phyloP scores from a whole-genome alignment of 768 basidiomycete species.

The Daedaleopsis sinensis region DNA sequence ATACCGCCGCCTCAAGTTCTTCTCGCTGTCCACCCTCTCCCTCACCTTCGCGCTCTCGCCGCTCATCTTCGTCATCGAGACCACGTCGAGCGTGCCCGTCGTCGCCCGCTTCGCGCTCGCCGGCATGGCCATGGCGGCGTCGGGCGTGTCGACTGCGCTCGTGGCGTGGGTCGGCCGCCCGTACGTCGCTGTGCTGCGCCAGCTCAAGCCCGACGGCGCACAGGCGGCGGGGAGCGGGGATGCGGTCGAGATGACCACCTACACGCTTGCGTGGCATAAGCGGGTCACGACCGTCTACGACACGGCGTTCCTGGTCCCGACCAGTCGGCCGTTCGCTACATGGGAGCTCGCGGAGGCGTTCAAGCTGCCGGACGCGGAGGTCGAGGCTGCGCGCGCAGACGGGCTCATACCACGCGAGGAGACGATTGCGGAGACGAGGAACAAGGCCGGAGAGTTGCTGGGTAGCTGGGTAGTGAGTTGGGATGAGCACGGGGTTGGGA shows the following conservation, averaged over 20 bases:
- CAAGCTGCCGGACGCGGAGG: constrained; percentile 44
- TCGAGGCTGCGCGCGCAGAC: constrained; percentile 43
- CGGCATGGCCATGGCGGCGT: constrained; percentile 70
- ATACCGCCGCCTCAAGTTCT: constrained; percentile 78
- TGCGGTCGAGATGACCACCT: constrained; percentile 69
- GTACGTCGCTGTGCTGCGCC: constrained; percentile 69
- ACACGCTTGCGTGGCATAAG: constrained; percentile 58
- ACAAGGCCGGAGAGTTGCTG: constrained; percentile 57
- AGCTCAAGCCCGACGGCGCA: constrained; percentile 43
- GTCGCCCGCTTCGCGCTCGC: constrained; percentile 71
- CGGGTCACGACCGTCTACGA: constrained; percentile 78
- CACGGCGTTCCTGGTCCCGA: constrained; percentile 67
- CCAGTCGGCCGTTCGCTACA: constrained; percentile 71
- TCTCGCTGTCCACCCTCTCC: constrained; percentile 78
- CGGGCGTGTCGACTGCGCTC: constrained; percentile 72
- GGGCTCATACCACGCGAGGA: constrained; percentile 50
- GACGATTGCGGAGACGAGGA: constrained; percentile 77
- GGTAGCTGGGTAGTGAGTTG: constrained; percentile 83
- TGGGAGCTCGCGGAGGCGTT: constrained; percentile 74
- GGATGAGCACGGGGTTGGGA: constrained; percentile 65
- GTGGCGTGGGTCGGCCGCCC: constrained; percentile 74
- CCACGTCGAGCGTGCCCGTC: constrained; percentile 63
- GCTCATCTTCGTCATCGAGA: constrained; percentile 79
- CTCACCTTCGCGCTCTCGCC: constrained; percentile 73
- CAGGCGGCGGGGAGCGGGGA: constrained; percentile 11